Conservation (phyloP, 1,284 basidiomycete genomes). For the Ustilago loliicola region DNA sequence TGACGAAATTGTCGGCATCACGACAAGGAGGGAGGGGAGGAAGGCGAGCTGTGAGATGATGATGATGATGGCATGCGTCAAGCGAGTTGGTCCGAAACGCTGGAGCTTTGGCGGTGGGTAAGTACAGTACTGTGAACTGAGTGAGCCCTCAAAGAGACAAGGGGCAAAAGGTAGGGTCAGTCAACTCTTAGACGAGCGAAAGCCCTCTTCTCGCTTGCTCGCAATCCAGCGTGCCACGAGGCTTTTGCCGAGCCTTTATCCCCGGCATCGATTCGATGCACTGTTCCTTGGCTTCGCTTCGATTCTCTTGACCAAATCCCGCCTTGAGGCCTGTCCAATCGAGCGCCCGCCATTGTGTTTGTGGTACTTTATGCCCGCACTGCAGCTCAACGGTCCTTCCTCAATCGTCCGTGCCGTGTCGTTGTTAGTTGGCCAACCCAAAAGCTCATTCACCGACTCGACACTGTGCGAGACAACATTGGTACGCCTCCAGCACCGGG, state of each 20-base stretch:
- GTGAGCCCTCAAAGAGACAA: neutral
- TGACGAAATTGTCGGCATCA: conserved; percentile 18
- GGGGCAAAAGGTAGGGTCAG: neutral
- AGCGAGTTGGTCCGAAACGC: neutral
- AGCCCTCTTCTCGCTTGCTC: conserved; percentile 7
- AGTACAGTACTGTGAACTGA: neutral
- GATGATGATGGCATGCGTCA: conserved; percentile 10
- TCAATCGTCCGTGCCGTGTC: neutral
- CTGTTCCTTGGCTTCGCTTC: conserved; percentile 14
- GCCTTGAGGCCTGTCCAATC: neutral
- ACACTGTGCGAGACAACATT: neutral
- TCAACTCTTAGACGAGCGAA: neutral
- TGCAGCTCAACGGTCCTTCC: too few species aligned
- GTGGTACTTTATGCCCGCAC: too few species aligned
- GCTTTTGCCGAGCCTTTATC: conserved; percentile 19
- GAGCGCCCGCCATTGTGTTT: neutral
- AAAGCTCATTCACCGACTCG: neutral
- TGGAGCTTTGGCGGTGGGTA: neutral
- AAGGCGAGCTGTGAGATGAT: conserved; percentile 19
- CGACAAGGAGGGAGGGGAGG: neutral
- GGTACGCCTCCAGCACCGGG: neutral
- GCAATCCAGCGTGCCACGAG: conserved; percentile 19
- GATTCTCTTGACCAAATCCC: conserved; percentile 4
- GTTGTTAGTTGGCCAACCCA: neutral
- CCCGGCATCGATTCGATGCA: conserved; percentile 10